Conservation (phyloP, 345 rosid species). For the Cardamine occulta region DNA sequence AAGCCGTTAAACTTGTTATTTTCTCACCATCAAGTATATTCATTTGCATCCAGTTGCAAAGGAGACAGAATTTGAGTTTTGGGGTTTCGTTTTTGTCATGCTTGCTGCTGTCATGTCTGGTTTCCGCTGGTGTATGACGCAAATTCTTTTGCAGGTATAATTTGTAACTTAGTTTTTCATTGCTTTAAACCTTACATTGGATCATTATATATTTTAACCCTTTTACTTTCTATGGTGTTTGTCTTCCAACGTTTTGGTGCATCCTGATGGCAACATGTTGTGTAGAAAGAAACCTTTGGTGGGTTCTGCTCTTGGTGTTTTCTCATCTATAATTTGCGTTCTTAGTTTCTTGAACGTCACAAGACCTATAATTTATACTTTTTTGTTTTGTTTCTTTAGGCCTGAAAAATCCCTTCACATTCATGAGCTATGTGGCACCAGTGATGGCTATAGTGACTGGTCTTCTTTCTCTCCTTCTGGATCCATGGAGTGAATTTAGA, state of each 20-base stretch:
- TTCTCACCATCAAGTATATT: slow-evolving; percentile 29
- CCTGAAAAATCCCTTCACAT: slow-evolving; percentile 83
- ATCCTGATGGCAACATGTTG: slow-evolving; percentile 44
- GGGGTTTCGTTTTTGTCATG: slow-evolving; percentile 97
- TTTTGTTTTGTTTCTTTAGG: slow-evolving; percentile 57
- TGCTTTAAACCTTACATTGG: slow-evolving; percentile 20
- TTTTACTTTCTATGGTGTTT: slow-evolving; percentile 39
- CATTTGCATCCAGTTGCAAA: slow-evolving; percentile 72
- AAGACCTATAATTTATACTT: background rate
- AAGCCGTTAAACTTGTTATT: slow-evolving; percentile 1
- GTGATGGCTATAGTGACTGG: slow-evolving; percentile 87
- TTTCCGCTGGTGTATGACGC: slow-evolving; percentile 99
- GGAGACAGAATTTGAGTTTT: slow-evolving; percentile 93
- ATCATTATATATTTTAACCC: slow-evolving; percentile 22
- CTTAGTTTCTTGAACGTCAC: slow-evolving; percentile 10
- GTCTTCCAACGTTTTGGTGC: slow-evolving; percentile 45
- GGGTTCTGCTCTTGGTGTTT: slow-evolving; percentile 44
- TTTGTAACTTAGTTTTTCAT: background rate
- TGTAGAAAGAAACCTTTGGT: slow-evolving; percentile 93
- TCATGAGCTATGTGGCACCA: slow-evolving; percentile 88
- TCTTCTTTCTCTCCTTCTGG: slow-evolving; percentile 80
- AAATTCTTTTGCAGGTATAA: slow-evolving; percentile 95
- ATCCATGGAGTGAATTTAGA: slow-evolving; percentile 91
- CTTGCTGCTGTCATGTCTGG: slow-evolving; percentile 99
- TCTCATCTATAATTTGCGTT: background rate